Conservation (phyloP, 73 alveolate genomes). For the Tetrahymena thermophila region DNA sequence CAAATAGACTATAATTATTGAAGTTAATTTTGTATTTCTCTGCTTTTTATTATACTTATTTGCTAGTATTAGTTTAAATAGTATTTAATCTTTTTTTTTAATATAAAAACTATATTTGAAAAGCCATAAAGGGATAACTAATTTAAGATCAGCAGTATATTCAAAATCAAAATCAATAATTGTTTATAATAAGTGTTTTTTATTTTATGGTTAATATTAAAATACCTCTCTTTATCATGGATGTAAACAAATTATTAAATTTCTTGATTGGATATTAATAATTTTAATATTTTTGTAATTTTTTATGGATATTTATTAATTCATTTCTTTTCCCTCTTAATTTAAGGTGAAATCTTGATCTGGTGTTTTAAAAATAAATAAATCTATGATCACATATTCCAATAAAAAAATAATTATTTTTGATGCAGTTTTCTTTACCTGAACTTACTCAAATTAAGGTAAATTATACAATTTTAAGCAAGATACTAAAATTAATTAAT, state of each 20-base stretch:
- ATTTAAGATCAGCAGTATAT: too few relatives aligned
- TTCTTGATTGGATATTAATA: background rate
- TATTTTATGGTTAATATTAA: background rate
- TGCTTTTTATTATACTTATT: background rate
- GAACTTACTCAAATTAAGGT: background rate
- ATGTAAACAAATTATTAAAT: background rate
- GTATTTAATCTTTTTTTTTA: background rate
- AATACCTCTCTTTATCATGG: background rate
- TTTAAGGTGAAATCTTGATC: background rate
- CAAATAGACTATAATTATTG: background rate
- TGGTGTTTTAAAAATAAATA: background rate
- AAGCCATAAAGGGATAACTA: background rate
- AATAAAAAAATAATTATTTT: too few relatives aligned
- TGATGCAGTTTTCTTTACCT: background rate
- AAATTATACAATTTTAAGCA: too few relatives aligned
- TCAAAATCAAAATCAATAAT: background rate
- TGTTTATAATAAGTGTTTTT: too few relatives aligned
- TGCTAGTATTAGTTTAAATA: background rate
- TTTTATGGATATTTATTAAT: background rate
- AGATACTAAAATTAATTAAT: background rate
- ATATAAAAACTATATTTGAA: background rate
- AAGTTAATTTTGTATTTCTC: background rate
- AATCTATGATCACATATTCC: background rate
- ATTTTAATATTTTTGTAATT: too few relatives aligned
- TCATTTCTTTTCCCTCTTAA: background rate